Conservation (phyloP, 495 filamentous ascomycete species). For the Jackrogersella multiformis region DNA sequence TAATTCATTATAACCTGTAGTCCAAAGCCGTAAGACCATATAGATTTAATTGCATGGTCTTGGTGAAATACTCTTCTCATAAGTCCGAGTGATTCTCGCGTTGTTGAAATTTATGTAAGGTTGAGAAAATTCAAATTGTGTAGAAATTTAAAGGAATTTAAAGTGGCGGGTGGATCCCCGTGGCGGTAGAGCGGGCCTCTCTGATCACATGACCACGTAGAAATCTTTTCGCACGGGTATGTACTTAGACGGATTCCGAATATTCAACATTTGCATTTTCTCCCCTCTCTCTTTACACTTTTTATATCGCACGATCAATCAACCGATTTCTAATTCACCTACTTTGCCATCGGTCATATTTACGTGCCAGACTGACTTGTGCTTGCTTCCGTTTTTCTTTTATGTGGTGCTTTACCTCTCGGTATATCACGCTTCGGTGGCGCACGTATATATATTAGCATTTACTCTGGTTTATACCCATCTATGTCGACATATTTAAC, state of each 20-base stretch:
- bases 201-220: slow-evolving; percentile 18
- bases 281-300: slow-evolving; percentile 53
- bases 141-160: slow-evolving; percentile 31
- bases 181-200: neutral
- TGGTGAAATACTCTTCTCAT: no score
- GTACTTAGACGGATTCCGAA: neutral
- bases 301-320: slow-evolving; percentile 62
- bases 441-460: slow-evolving; percentile 25
- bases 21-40: neutral
- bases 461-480: neutral
- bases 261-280: neutral
- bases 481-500: neutral
- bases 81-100: neutral
- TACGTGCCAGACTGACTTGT: slow-evolving; percentile 55
- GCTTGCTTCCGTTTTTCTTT: slow-evolving; percentile 37
- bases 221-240: slow-evolving; percentile 2
- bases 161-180: slow-evolving; percentile 15
- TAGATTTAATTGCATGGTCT: neutral
- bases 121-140: neutral
- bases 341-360: slow-evolving; percentile 63
- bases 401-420: slow-evolving; percentile 26
- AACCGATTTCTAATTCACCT: slow-evolving; percentile 56
- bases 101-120: slow-evolving; percentile 4
- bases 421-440: slow-evolving; percentile 41
- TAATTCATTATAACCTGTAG: neutral